A percentile compares a stretch with the other conserved stretches of the same genome.
phyloP scores from a whole-genome alignment of 805 yeast genomes.

The Teunomyces pallodes region DNA sequence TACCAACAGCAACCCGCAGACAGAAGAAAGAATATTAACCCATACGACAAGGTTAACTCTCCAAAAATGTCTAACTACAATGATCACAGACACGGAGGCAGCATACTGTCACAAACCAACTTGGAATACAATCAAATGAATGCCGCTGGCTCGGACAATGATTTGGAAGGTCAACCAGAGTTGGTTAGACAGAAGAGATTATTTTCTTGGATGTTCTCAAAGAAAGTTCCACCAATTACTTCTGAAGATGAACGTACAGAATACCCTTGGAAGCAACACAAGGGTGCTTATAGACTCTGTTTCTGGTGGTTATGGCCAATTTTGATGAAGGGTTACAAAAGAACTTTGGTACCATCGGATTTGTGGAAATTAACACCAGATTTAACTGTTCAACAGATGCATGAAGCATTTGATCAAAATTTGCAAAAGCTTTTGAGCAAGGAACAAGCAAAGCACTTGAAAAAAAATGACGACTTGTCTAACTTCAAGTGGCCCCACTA shows the following conservation, averaged over 20 bases:
- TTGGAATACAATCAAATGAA: conserved; percentile 5
- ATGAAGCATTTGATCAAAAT: conserved; percentile 23
- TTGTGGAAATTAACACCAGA: conserved; percentile 36
- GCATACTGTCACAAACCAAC: conserved; percentile 11
- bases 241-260: conserved; percentile 46
- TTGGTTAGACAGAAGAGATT: conserved; percentile 48
- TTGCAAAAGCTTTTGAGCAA: conserved; percentile 21
- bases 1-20: conserved; percentile 9
- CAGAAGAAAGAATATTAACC: conserved; percentile 3
- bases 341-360: conserved; percentile 38
- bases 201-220: conserved; percentile 50
- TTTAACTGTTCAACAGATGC: conserved; percentile 36
- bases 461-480: conserved; percentile 10
- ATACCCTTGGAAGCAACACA: conserved; percentile 46
- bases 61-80: background rate
- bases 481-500: conserved; percentile 39
- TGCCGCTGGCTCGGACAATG: conserved; percentile 1
- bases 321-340: conserved; percentile 38
- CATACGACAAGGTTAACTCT: background rate
- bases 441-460: conserved; percentile 17
- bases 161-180: conserved; percentile 11
- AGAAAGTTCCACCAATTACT: conserved; percentile 51
- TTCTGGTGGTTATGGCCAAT: conserved; percentile 42
- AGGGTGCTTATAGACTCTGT: conserved; percentile 38
- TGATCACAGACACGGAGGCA: background rate